Evolutionary conservation across 2,329 filamentous ascomycete genomes (phyloP), one percentile per base, ranked within the genome.

Genomic region (Hypoxylon sp.): DNA sequence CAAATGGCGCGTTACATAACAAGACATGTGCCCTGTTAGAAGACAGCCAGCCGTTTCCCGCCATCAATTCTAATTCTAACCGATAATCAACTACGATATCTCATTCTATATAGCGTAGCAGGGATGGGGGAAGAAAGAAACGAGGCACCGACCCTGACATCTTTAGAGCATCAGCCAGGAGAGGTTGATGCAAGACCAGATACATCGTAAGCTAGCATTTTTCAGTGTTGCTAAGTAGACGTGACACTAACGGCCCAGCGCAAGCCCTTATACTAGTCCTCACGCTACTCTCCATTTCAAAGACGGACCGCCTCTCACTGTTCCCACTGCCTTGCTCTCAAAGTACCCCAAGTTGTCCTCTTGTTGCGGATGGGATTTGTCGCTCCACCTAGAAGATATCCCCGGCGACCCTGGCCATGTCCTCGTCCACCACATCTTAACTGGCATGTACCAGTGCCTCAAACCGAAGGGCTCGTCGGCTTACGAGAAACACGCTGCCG

Each of bases 351-450:
- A 14, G 26, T 9, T 57, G 22, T 55, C 19, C 10, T 26, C 33
- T 42, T 17, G 39, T 54, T 24, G 29, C 33, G 24, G 39, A n/a
- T 13, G 5, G 9, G 51, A 17, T 39, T 42, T 26, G 33, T 47
- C 29, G 3, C 31, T 59, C 10, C 44, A 51, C 17, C 22, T 73
- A 1, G 35, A 58, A 14, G 19, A 80, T 24, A 59, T 75, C 6
- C 59, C 69, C 39, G 61, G 61, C 2, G 47, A 52, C 5, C 51
- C 66, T 46, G 69, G 71, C 11, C 74, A 76, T 55, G 63, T 73
- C 19, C 58, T 76, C 13, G 73, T 73, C 47, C 71, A 75, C 48
- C 72, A 71, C 52, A 65, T 76, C 48, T 71, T 73, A 4, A 73
- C 74, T 10, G 67, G 61, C 54, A 71, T 61, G 11, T 76, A 75